phyloP scores from a whole-genome alignment of 495 filamentous ascomycete species.

The Aspergillus affinis region DNA sequence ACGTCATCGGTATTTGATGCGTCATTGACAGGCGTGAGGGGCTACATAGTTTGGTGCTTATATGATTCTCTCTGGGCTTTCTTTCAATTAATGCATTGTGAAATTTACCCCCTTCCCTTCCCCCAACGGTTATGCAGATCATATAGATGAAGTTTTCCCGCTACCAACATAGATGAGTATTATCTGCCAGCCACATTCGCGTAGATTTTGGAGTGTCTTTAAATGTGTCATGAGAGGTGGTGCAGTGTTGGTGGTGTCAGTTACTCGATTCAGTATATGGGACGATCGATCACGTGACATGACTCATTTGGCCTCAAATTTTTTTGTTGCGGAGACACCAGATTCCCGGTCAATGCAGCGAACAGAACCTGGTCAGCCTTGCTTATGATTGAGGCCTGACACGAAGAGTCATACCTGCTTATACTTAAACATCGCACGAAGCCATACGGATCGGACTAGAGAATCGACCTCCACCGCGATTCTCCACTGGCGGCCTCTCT shows the following conservation, averaged over 20 bases:
- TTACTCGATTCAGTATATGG: too few relatives aligned
- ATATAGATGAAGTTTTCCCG: constrained; percentile 9
- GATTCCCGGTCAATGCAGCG: background rate
- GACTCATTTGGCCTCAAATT: background rate
- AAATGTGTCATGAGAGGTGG: background rate
- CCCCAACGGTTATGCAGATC: background rate
- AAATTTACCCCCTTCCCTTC: background rate
- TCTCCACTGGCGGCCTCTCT: constrained; percentile 18
- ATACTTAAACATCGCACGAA: too few relatives aligned
- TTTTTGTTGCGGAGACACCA: background rate
- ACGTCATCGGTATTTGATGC: constrained; percentile 4
- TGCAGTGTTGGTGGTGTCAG: too few relatives aligned
- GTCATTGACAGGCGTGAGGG: constrained; percentile 14
- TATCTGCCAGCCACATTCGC: background rate
- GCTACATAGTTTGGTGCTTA: constrained; percentile 12
- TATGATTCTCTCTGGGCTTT: constrained; percentile 8
- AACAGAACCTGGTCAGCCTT: background rate
- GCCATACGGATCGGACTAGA: too few relatives aligned
- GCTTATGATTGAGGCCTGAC: too few relatives aligned
- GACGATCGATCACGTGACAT: constrained; percentile 2
- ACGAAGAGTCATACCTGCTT: too few relatives aligned
- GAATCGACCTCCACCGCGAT: background rate
- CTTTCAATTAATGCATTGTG: constrained; percentile 12
- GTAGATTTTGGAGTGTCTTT: background rate
- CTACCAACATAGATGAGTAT: background rate